These are phyloP conservation scores for Calonectria ilicicola DNA, from an alignment of 2,329 filamentous ascomycete species.

Conservation along the genomic window DNA sequence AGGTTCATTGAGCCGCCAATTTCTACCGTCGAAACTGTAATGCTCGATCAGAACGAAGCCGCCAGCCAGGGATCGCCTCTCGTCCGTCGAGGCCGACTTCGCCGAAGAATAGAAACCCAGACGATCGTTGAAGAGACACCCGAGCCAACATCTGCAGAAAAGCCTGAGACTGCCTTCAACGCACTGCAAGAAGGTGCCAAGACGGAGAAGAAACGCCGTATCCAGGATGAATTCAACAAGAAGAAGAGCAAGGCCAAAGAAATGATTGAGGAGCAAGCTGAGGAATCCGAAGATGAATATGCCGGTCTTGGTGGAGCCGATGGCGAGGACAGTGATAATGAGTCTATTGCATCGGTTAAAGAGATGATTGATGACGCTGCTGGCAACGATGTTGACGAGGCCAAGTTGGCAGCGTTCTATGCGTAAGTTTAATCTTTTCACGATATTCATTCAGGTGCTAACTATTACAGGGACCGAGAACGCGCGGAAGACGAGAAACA, in stretches of 20 bases:
- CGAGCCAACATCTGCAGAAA: constrained; percentile 29
- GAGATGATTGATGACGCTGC: constrained; percentile 92
- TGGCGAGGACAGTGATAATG: constrained; percentile 86
- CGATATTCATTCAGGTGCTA: not conserved
- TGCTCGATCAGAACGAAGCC: constrained; percentile 54
- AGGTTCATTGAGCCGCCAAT: constrained; percentile 73
- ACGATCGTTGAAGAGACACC: constrained; percentile 35
- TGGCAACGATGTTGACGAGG: constrained; percentile 81
- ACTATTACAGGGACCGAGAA: constrained; percentile 75
- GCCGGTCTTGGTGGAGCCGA: constrained; percentile 91
- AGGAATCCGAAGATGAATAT: constrained; percentile 98
- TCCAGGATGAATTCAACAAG: constrained; percentile 76
- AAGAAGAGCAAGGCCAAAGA: constrained; percentile 89
- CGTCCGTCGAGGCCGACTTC: constrained; percentile 68
- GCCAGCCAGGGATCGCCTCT: constrained; percentile 73
- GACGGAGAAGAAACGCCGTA: constrained; percentile 64
- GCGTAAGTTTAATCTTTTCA: constrained; percentile 73
- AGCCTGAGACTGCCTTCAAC: constrained; percentile 69
- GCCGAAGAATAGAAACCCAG: constrained; percentile 53
- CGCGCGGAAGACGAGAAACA: constrained; percentile 86
- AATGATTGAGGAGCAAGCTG: constrained; percentile 92
- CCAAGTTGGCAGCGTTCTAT: constrained; percentile 85
- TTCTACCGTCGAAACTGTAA: constrained; percentile 79
- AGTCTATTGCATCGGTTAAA: constrained; percentile 76
- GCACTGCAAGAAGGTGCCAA: constrained; percentile 76